phyloP scores from a whole-genome alignment of 108 stramenopile genomes.

The Fragilaria crotonensis region DNA sequence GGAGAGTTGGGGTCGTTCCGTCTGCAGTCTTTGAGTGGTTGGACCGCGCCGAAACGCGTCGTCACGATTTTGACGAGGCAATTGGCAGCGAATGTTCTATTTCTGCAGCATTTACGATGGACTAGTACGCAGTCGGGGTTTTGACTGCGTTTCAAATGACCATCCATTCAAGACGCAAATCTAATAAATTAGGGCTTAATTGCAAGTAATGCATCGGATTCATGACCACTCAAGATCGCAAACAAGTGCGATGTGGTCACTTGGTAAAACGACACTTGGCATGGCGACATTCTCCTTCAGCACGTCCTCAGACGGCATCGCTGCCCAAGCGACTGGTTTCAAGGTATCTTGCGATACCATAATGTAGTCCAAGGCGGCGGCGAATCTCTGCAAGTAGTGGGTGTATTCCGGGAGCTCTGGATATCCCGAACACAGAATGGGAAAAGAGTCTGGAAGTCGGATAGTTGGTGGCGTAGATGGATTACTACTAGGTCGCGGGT shows the following conservation, averaged over 20 bases:
- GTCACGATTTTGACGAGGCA: neutral
- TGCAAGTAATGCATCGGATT: too few relatives aligned
- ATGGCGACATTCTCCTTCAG: slow-evolving; percentile 40
- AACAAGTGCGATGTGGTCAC: slow-evolving; percentile 58
- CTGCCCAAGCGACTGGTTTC: slow-evolving; percentile 20
- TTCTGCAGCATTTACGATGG: too few relatives aligned
- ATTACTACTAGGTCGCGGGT: slow-evolving; percentile 16
- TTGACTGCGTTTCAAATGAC: too few relatives aligned
- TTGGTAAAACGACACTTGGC: slow-evolving; percentile 53
- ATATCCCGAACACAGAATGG: slow-evolving; percentile 34
- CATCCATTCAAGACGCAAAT: too few relatives aligned
- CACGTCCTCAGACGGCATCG: slow-evolving; percentile 36
- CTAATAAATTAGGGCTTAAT: too few relatives aligned
- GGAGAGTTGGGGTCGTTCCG: neutral
- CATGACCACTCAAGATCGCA: slow-evolving; percentile 27
- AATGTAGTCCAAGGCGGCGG: slow-evolving; percentile 56
- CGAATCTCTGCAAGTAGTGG: slow-evolving; percentile 40
- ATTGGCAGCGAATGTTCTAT: too few relatives aligned
- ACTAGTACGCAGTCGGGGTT: too few relatives aligned
- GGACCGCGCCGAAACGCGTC: neutral
- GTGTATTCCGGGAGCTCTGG: slow-evolving; percentile 40
- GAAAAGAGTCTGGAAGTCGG: slow-evolving; percentile 36
- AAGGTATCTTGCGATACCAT: slow-evolving; percentile 28
- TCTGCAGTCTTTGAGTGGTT: neutral
- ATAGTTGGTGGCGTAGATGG: slow-evolving; percentile 26